Percentiles rank a stretch among this genome's conserved stretches.
These are phyloP conservation scores for Ceratocystis ficicola DNA, from an alignment of 2,329 filamentous ascomycete species.

Conservation along the genomic window DNA sequence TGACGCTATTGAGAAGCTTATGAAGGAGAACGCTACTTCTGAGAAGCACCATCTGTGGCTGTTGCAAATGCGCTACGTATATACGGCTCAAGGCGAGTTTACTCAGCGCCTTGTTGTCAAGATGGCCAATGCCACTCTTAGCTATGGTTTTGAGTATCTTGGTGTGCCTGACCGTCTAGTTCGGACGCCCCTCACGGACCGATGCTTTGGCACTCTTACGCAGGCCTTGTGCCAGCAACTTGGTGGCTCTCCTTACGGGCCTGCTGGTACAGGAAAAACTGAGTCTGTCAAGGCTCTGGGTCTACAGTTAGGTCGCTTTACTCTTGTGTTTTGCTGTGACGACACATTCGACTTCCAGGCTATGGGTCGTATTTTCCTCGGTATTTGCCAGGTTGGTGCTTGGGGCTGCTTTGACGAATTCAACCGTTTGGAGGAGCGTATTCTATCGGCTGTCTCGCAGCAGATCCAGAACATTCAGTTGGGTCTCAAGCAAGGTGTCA, in stretches of 20 bases:
- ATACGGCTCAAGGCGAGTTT: constrained; percentile 63
- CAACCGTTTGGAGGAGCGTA: constrained; percentile 95
- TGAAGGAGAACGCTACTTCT: constrained; percentile 59
- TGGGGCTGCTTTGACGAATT: constrained; percentile 99
- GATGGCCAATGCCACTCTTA: constrained; percentile 92
- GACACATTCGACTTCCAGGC: constrained; percentile 99
- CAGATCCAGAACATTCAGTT: constrained; percentile 99
- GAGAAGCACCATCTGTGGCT: constrained; percentile 84
- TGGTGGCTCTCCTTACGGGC: constrained; percentile 92
- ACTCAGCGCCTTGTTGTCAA: constrained; percentile 74
- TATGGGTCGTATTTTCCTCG: constrained; percentile 98
- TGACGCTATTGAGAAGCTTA: constrained; percentile 79
- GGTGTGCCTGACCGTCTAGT: constrained; percentile 94
- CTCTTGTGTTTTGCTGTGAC: constrained; percentile 97
- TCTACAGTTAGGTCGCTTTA: constrained; percentile 92
- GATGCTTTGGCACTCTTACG: constrained; percentile 94
- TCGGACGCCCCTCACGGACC: constrained; percentile 88
- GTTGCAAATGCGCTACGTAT: constrained; percentile 93
- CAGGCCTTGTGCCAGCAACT: constrained; percentile 91
- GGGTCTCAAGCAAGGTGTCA: constrained; percentile 71
- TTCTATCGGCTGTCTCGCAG: constrained; percentile 93
- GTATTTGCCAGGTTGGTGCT: constrained; percentile 96
- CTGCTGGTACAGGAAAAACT: constrained; percentile 95
- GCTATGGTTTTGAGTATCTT: constrained; percentile 96
- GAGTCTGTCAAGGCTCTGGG: constrained; percentile 97